Evolutionary conservation across 192 early-diverging fungal species (phyloP).

Genomic region (Backusella parvicylindrica): DNA sequence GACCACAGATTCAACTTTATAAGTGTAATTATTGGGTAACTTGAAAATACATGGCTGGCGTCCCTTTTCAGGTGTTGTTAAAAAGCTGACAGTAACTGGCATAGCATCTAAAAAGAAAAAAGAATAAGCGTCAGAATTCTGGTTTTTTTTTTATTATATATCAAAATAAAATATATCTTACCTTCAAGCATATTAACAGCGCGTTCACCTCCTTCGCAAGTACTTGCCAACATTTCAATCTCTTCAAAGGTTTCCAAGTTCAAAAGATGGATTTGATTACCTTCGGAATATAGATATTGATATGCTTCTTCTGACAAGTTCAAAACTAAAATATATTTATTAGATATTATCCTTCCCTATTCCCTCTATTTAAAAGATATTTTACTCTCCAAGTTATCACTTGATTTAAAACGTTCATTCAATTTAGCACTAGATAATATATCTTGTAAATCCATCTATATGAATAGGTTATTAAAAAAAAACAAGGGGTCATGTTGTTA

Average conservation of each 20-base stretch:
- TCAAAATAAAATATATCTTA: no score
- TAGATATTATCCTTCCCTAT: no score
- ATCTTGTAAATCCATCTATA: constrained; percentile 68
- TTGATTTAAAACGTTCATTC: constrained; percentile 68
- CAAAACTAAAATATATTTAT: constrained; percentile 45
- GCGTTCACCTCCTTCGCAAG: constrained; percentile 56
- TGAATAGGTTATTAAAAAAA: not conserved
- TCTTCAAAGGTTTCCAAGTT: constrained; percentile 72
- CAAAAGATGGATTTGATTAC: constrained; percentile 59
- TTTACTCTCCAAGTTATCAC: constrained; percentile 59
- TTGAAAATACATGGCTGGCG: constrained; percentile 55
- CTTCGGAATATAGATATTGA: constrained; percentile 72
- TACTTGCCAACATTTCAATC: constrained; percentile 49
- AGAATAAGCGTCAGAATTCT: no score
- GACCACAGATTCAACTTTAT: constrained; percentile 52
- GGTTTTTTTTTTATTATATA: not conserved
- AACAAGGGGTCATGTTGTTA: not conserved
- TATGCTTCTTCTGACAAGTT: constrained; percentile 60
- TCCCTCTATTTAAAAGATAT: not conserved
- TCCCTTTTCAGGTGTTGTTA: constrained; percentile 48
- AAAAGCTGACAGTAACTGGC: constrained; percentile 49
- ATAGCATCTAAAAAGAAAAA: constrained; percentile 46
- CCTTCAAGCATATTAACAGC: constrained; percentile 28
- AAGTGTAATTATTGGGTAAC: constrained; percentile 55
- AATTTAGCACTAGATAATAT: constrained; percentile 53